Evolutionary conservation across 2,329 filamentous ascomycete genomes (phyloP), one percentile per base, ranked within the genome.

Genomic region (Colletotrichum sp.): DNA sequence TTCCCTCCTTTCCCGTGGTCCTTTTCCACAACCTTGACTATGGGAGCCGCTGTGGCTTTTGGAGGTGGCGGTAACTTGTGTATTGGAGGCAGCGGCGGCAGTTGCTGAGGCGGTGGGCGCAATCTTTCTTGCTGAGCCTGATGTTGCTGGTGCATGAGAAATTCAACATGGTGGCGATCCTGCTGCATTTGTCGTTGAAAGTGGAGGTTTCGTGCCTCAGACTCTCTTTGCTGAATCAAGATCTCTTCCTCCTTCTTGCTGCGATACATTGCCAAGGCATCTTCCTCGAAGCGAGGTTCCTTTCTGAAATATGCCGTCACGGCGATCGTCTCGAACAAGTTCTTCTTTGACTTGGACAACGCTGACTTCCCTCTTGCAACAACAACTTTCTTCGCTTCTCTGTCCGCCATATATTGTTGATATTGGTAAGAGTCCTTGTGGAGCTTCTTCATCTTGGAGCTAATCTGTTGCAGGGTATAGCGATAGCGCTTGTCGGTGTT

Each of bases 221-320:
- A 78, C 28, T 80, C 75, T 49, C 76, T 69, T 18, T 81, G 60
- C 15, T 52, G 39, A 36, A 30, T 62, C 21, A 67, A 75, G 26
- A 21, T 55, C 26, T 34, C 39, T 24, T 68, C 71, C 24, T 30
- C 70, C 39, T 75, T 52, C 59, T 44, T 62, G 72, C 66, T 59
- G 39, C 9, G 34, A 15, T 81, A 77, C 78, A 85, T 81, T 32
- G 71, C 78, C 69, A 82, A 57, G 55, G 80, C 79, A 71, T 85
- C 80, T 8, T 83, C 83, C 2, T 81, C 81, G 1, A 78, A 76
- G 26, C 80, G 82, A 2, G 87, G 88, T 5, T 81, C 81, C 10
- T 85, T 82, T 78, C 85, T 87, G 78, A 88, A 90, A 79, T 89
- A 90, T 13, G 85, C 86, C 2, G 84, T 88, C 57, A 90, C 80